A percentile compares a stretch with the other conserved stretches of the same genome.
Evolutionary conservation across 2,329 filamentous ascomycete genomes (phyloP).

Genomic region (Sclerotinia spermophila): DNA sequence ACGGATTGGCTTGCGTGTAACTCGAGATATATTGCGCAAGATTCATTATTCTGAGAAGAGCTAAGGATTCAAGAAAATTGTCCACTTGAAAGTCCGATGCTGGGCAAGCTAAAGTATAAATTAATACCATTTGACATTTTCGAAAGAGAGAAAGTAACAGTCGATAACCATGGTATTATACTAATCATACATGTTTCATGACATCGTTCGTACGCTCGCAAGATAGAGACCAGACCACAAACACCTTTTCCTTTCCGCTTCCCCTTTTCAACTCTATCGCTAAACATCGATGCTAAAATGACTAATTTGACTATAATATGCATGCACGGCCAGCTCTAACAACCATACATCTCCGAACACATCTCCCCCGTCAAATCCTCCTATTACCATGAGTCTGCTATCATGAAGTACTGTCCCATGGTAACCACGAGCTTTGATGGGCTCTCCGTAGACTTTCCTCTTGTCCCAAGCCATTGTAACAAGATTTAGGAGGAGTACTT

Average conservation of each 20-base stretch:
- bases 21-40: background rate
- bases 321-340: slow-evolving; percentile 64
- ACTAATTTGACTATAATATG: slow-evolving; percentile 71
- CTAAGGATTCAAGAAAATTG: background rate
- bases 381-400: slow-evolving; percentile 59
- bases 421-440: slow-evolving; percentile 62
- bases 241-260: slow-evolving; percentile 17
- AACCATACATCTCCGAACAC: slow-evolving; percentile 67
- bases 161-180: slow-evolving; percentile 16
- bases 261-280: slow-evolving; percentile 2
- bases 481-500: slow-evolving; percentile 64
- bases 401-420: slow-evolving; percentile 65
- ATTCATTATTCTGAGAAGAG: background rate
- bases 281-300: slow-evolving; percentile 67
- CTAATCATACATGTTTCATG: slow-evolving; percentile 16
- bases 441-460: slow-evolving; percentile 59
- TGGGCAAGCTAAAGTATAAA: background rate
- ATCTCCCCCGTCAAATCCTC: slow-evolving; percentile 64
- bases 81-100: background rate
- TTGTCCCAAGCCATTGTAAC: slow-evolving; percentile 73
- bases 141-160: background rate
- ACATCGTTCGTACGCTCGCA: slow-evolving; percentile 7
- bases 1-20: background rate
- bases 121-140: background rate
- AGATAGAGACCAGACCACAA: slow-evolving; percentile 2